phyloP scores from a whole-genome alignment of 1,284 basidiomycete genomes.

The Coriolopsis trogii region DNA sequence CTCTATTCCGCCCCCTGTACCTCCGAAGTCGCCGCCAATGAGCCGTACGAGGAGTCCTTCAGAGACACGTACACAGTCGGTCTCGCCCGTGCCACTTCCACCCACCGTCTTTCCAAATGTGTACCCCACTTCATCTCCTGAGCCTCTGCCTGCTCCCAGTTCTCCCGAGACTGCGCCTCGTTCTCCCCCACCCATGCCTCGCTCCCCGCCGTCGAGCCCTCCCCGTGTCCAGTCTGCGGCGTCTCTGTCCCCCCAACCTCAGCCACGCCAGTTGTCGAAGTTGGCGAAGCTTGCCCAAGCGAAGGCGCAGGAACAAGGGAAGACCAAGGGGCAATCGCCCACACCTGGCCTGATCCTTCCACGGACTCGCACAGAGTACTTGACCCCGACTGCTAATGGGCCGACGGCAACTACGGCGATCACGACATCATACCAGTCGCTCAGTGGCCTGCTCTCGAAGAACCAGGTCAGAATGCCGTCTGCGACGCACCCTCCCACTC shows the following conservation, averaged over 20 bases:
- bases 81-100: conserved; percentile 1
- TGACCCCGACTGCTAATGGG: conserved; percentile 76
- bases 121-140: neutral
- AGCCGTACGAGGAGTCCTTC: conserved; percentile 1
- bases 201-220: conserved; percentile 2
- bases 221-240: neutral
- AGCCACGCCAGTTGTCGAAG: conserved; percentile 56
- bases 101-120: neutral
- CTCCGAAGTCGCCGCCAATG: conserved; percentile 7
- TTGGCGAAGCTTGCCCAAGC: conserved; percentile 69
- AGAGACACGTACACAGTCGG: neutral
- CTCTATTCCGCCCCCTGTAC: conserved; percentile 3
- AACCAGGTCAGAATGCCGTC: conserved; percentile 28
- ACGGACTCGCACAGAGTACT: conserved; percentile 56
- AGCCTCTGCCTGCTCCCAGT: neutral
- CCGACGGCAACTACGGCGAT: conserved; percentile 77
- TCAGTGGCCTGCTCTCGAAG: conserved; percentile 48
- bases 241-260: conserved; percentile 17
- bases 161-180: neutral
- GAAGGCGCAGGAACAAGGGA: conserved; percentile 43
- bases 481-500: conserved; percentile 20
- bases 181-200: neutral
- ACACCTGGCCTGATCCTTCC: conserved; percentile 22
- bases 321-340: conserved; percentile 24
- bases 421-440: conserved; percentile 73